Conservation (phyloP, 1,284 basidiomycete species). For the Kalmanozyma brasiliensis region DNA sequence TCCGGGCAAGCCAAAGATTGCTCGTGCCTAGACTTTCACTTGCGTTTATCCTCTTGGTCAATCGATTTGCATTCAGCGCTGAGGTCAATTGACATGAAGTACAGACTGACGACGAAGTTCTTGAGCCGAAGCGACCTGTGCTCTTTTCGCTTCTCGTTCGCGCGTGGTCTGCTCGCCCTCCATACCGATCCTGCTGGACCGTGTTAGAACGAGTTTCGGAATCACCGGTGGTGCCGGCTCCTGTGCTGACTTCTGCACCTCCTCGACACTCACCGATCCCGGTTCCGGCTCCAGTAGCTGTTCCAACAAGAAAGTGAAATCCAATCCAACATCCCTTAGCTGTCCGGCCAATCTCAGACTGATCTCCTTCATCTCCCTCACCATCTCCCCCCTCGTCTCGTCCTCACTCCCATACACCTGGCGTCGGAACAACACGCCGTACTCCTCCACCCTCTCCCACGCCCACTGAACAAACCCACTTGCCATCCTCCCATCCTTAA, state of each 20-base stretch:
- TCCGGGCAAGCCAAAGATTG: slow-evolving; percentile 61
- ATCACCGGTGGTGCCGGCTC: not conserved
- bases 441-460: slow-evolving; percentile 83
- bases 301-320: slow-evolving; percentile 33
- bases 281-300: slow-evolving; percentile 16
- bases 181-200: slow-evolving; percentile 23
- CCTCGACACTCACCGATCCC: not conserved
- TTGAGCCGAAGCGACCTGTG: slow-evolving; percentile 22
- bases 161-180: slow-evolving; percentile 2
- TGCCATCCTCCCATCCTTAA: slow-evolving; percentile 91
- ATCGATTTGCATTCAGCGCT: too few species aligned
- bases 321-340: slow-evolving; percentile 41
- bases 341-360: slow-evolving; percentile 45
- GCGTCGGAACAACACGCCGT: slow-evolving; percentile 84
- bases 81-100: slow-evolving; percentile 20
- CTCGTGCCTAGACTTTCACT: too few species aligned
- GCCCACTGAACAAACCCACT: slow-evolving; percentile 93
- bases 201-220: slow-evolving; percentile 16
- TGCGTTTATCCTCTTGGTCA: too few species aligned
- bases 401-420: slow-evolving; percentile 79
- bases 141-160: slow-evolving; percentile 1
- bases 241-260: slow-evolving; percentile 1
- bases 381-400: slow-evolving; percentile 37
- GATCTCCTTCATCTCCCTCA: slow-evolving; percentile 58
- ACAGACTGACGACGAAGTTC: slow-evolving; percentile 47